These are phyloP conservation scores for Fusarium liriodendri DNA, from an alignment of 2,329 filamentous ascomycete species.

Conservation along the genomic window DNA sequence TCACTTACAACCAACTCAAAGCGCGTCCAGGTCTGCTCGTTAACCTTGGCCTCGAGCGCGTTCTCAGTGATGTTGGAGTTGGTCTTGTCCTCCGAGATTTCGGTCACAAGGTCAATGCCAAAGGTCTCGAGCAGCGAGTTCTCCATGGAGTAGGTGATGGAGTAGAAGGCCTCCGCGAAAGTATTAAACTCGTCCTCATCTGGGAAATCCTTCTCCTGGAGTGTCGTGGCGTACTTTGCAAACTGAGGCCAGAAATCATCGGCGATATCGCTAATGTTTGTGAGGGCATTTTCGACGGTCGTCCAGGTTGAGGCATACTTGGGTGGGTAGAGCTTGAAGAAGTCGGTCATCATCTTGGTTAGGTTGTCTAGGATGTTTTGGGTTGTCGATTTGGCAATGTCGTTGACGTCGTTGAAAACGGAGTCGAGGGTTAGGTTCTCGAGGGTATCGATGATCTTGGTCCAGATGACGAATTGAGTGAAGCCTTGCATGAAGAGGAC, in stretches of 20 bases:
- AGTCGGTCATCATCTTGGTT: conserved; percentile 24
- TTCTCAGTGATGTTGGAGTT: conserved; percentile 19
- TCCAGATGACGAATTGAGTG: conserved; percentile 66
- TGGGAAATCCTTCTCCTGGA: conserved; percentile 3
- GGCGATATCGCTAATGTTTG: conserved; percentile 44
- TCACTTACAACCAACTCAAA: conserved; percentile 48
- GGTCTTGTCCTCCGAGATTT: conserved; percentile 35
- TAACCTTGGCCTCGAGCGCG: conserved; percentile 39
- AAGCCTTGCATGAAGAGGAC: conserved; percentile 73
- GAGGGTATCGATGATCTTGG: conserved; percentile 52
- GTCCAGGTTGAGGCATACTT: conserved; percentile 34
- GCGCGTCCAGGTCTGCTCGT: conserved; percentile 37
- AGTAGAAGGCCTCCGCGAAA: conserved; percentile 14
- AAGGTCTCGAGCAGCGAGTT: conserved; percentile 47
- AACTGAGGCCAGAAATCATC: conserved; percentile 44
- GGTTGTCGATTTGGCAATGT: conserved; percentile 35
- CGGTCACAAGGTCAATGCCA: conserved; percentile 46
- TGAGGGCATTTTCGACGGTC: conserved; percentile 39
- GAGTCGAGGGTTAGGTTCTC: conserved; percentile 27
- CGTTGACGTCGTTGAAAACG: conserved; percentile 17
- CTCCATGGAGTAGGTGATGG: conserved; percentile 38
- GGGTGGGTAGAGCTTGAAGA: conserved; percentile 45
- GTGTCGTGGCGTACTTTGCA: conserved; percentile 12
- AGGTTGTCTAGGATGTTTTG: conserved; percentile 28
- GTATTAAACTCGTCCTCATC: background rate